Evolutionary conservation across 495 filamentous ascomycete species (phyloP).

Genomic region (Penicillium psychrofluorescens): DNA sequence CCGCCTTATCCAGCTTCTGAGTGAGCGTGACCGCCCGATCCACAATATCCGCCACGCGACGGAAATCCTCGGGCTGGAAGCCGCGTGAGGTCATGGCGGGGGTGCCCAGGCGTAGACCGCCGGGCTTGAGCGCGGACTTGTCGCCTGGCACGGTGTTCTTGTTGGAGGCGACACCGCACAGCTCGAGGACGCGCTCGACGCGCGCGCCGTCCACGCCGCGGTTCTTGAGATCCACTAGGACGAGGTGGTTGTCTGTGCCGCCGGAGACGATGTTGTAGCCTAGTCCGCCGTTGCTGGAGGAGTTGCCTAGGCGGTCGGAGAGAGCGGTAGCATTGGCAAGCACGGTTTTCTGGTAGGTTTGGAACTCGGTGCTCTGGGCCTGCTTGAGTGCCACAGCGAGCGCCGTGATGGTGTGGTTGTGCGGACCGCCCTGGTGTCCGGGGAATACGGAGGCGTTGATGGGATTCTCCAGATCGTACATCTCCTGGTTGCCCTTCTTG

Average conservation of each 20-base stretch:
- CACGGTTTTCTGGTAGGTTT: constrained; percentile 79
- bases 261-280: constrained; percentile 89
- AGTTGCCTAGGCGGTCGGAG: constrained; percentile 61
- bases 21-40: constrained; percentile 84
- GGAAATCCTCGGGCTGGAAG: constrained; percentile 80
- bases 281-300: constrained; percentile 65
- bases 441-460: constrained; percentile 98
- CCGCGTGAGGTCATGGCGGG: constrained; percentile 97
- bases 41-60: constrained; percentile 86
- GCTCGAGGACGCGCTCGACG: constrained; percentile 89
- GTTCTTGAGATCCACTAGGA: constrained; percentile 91
- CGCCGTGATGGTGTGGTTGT: constrained; percentile 98
- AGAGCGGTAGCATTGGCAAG: constrained; percentile 85
- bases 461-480: constrained; percentile 87
- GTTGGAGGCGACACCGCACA: constrained; percentile 92
- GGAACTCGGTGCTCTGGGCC: constrained; percentile 82
- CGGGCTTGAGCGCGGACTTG: constrained; percentile 83
- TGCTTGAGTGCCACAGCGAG: constrained; percentile 90
- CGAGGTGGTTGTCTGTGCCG: constrained; percentile 94
- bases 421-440: constrained; percentile 96
- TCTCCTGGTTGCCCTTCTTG: constrained; percentile 75
- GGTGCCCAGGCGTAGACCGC: constrained; percentile 85
- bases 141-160: constrained; percentile 99
- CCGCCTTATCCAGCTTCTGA: constrained; percentile 72
- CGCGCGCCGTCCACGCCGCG: constrained; percentile 84